phyloP scores from a whole-genome alignment of 768 basidiomycete species.

The Naganishia onofrii region DNA sequence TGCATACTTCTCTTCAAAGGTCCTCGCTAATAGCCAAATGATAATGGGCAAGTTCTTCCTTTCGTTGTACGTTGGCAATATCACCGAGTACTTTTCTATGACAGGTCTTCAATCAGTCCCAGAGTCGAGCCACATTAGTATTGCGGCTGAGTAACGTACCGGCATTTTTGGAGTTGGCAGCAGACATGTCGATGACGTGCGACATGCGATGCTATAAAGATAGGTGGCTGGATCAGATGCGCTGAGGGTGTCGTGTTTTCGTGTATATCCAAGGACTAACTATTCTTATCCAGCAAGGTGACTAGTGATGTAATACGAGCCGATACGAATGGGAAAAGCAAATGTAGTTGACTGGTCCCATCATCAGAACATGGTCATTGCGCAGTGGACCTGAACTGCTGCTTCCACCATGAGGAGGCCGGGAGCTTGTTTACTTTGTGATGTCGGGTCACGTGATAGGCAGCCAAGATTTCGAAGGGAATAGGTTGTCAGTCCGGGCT shows the following conservation, averaged over 20 bases:
- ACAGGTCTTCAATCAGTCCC: not conserved
- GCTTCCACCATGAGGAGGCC: not conserved
- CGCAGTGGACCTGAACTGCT: not conserved
- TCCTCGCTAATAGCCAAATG: constrained; percentile 75
- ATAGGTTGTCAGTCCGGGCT: too few relatives aligned
- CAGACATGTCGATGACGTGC: constrained; percentile 41
- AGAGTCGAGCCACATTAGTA: too few relatives aligned
- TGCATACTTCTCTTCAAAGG: constrained; percentile 71
- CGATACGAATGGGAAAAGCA: not conserved
- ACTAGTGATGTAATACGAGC: too few relatives aligned
- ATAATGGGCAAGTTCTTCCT: constrained; percentile 87
- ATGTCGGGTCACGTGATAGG: not conserved
- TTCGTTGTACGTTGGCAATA: constrained; percentile 91
- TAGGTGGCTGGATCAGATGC: not conserved
- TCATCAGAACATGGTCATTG: too few relatives aligned
- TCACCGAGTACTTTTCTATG: constrained; percentile 74
- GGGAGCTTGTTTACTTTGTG: constrained; percentile 22
- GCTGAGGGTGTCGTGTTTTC: not conserved
- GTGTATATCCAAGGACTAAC: too few relatives aligned
- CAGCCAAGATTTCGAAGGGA: constrained; percentile 20
- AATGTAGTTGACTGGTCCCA: not conserved
- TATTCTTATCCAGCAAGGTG: too few relatives aligned
- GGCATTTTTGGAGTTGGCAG: constrained; percentile 20
- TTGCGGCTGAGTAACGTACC: not conserved
- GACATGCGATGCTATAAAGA: constrained; percentile 28